Base-by-base conservation (phyloP, 805 yeast species). In the Ogataea pignaliae region DNA sequence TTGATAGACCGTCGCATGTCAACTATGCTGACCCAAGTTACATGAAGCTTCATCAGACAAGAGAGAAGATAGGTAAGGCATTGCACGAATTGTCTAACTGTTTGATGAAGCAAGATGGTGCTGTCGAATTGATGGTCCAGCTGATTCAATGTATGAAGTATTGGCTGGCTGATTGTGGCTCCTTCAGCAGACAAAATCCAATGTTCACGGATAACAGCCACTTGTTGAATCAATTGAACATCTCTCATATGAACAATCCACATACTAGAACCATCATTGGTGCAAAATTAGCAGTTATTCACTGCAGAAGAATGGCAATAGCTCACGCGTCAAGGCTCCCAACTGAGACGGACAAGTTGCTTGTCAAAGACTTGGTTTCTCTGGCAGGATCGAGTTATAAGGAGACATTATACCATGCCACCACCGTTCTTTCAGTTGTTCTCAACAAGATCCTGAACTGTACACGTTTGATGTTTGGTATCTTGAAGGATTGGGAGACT, bases 191-290 rank as follows among this genome's bases (percentile, higher is more conserved):
- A 17, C 54, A 54, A 37, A 50, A 59, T 43, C 66, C 65, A 18
- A 37, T 56, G 10, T 54, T 51, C 39, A 52, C 56, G 40, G 64
- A 63, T 34, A 55, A 61, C 45, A 40, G 57, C 17, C 59, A 82
- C 84, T 53, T 61, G 47, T 51, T 53, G 28, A 53, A 47, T 33
- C 68, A 80, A 10, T 90, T 85, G 55, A 70, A 77, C n/a, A 65
- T 86, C 4, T 75, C 83, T 5, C 80, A 85, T 36, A 61, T 79
- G 16, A 66, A 79, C 6, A 81, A 83, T 46, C 87, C 89, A 2
- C 83, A 72, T 50, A 89, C 98, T 0, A 79, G 97, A 57, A 73
- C 87, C 1, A 75, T 85, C 2, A 59, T 88, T n/a, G 95, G 86
- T 3, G 78, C 86, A 0, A 73, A 95, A 43, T 70, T 88, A 12